A percentile compares a stretch with the other conserved stretches of the same genome.
phyloP scores from a whole-genome alignment of 2,329 filamentous ascomycete species.

The Sphaceloma murrayae region DNA sequence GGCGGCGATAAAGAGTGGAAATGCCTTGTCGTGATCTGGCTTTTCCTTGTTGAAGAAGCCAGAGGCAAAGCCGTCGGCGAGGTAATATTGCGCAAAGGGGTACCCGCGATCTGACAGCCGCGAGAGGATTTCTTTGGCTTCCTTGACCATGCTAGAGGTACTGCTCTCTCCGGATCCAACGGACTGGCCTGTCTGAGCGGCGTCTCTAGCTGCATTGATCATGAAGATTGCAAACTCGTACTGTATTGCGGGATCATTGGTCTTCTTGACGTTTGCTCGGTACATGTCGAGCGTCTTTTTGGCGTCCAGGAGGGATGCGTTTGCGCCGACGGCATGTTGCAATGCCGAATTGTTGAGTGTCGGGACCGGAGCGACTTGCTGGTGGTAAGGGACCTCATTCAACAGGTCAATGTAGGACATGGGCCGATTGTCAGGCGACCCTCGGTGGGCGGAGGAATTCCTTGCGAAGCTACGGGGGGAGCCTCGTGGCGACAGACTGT shows the following conservation, averaged over 20 bases:
- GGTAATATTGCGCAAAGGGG: slow-evolving; percentile 95
- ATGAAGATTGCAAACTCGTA: slow-evolving; percentile 96
- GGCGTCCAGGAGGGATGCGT: slow-evolving; percentile 80
- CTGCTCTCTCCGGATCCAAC: slow-evolving; percentile 32
- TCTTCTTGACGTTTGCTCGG: slow-evolving; percentile 92
- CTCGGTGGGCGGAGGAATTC: slow-evolving; percentile 42
- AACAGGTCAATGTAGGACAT: slow-evolving; percentile 53
- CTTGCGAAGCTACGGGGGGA: slow-evolving; percentile 38
- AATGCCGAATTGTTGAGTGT: slow-evolving; percentile 73
- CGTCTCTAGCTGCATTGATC: slow-evolving; percentile 77
- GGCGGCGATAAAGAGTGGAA: slow-evolving; percentile 83
- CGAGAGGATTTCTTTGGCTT: slow-evolving; percentile 83
- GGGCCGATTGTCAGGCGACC: slow-evolving; percentile 50
- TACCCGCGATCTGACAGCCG: slow-evolving; percentile 78
- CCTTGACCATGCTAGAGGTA: slow-evolving; percentile 60
- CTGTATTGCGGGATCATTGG: slow-evolving; percentile 77
- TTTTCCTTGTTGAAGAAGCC: slow-evolving; percentile 93
- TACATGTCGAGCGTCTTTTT: slow-evolving; percentile 98
- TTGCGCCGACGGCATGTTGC: slow-evolving; percentile 69
- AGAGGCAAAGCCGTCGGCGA: slow-evolving; percentile 87
- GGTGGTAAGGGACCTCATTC: slow-evolving; percentile 62
- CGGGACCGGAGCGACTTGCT: slow-evolving; percentile 56
- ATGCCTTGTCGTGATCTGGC: slow-evolving; percentile 82
- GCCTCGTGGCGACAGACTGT: slow-evolving; percentile 27
- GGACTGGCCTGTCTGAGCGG: slow-evolving; percentile 42